Evolutionary conservation across 192 early-diverging fungal species (phyloP), one percentile per base, ranked within the genome.

Genomic region (Funneliformis mosseae): DNA sequence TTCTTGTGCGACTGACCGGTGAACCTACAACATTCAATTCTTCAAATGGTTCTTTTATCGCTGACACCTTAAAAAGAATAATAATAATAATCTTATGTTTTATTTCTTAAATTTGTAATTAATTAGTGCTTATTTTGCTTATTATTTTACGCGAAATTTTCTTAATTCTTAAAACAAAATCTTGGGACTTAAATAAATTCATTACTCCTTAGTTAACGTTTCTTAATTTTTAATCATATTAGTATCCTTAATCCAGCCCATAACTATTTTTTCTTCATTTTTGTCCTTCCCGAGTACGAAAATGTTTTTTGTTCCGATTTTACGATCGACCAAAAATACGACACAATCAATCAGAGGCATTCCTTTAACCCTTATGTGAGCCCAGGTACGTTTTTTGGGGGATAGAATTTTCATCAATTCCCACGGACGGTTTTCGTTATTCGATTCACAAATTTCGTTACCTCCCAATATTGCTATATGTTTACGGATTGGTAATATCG

Each of bases 381-480:
- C 33, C 75, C 75, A 77, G 0, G 18, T 41, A 6, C 16, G 61
- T 77, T 77, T 77, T 27, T 8, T 23, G 0, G 55, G 59, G 12
- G 38, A 77, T n/a, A 77, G 42, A 14, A 77, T 77, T 25, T 63
- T 63, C 60, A 77, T 77, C 16, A 33, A 60, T 21, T 33, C 74
- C 28, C 50, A 60, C 4, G 73, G 5, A 18, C 11, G 11, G 5
- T 28, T 23, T 14, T 25, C 73, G 39, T 50, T 55, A 2, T 16
- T n/a, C 18, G 12, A 16, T 55, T 33, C 8, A 27, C 14, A 33
- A 33, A 6, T 74, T 21, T 48, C 5, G 4, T 14, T 42, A 39
- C 75, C 75, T 41, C 75, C 75, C 16, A 77, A 77, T 21, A 77
- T 63, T 16, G 41, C 60, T 10, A 77, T n/a, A 23, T 39, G 41